Evolutionary conservation across 305 asterid genomes (phyloP).

Genomic region (Rubia peregrina): DNA sequence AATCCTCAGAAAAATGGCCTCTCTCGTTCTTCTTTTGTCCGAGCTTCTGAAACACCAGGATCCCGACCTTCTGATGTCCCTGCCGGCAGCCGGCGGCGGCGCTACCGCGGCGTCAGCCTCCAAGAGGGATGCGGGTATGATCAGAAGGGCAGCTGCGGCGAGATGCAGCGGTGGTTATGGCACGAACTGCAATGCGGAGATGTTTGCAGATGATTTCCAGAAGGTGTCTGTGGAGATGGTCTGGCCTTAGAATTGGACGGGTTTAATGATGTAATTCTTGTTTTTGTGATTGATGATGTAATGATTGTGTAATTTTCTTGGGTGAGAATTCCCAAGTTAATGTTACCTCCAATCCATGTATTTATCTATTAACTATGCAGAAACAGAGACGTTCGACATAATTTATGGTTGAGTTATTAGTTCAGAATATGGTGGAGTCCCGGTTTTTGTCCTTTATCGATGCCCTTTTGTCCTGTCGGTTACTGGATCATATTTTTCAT

Average conservation of each 20-base stretch:
- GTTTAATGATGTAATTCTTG: neutral
- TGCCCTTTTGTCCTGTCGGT: too few relatives aligned
- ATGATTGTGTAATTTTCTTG: neutral
- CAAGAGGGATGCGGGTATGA: slow-evolving; percentile 14
- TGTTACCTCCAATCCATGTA: neutral
- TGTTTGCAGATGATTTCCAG: slow-evolving; percentile 37
- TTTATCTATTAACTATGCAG: neutral
- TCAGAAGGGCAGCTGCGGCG: neutral
- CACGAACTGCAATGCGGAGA: slow-evolving; percentile 17
- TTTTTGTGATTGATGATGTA: neutral
- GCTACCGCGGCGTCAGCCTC: slow-evolving; percentile 7
- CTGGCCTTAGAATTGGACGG: slow-evolving; percentile 28
- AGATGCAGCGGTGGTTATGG: slow-evolving; percentile 4
- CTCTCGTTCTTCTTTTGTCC: slow-evolving; percentile 53
- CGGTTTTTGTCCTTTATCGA: neutral
- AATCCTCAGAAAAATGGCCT: slow-evolving; percentile 38
- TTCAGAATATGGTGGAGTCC: neutral
- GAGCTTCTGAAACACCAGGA: slow-evolving; percentile 52
- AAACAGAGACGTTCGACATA: neutral
- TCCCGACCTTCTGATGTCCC: slow-evolving; percentile 27
- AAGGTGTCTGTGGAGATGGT: slow-evolving; percentile 44
- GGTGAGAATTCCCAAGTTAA: neutral
- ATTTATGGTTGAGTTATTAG: neutral
- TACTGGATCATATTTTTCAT: too few relatives aligned
- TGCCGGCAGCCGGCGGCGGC: slow-evolving; percentile 12